Evolutionary conservation across 2,329 filamentous ascomycete genomes (phyloP).

Genomic region (Eutypa lata): DNA sequence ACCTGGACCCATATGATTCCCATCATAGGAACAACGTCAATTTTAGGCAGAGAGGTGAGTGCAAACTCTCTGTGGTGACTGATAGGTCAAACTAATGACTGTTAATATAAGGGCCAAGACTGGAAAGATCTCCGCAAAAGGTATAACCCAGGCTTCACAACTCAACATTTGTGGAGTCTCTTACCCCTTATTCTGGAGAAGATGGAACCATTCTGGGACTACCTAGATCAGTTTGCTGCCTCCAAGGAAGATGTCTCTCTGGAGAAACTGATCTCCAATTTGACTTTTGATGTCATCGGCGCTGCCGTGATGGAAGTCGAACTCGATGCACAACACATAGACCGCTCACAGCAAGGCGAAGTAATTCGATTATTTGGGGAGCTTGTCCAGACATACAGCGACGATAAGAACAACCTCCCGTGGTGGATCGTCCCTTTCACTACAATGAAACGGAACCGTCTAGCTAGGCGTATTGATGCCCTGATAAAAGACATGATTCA

Average conservation of each 20-base stretch:
- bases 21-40: conserved; percentile 12
- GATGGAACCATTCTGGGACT: conserved; percentile 24
- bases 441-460: conserved; percentile 4
- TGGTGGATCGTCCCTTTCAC: conserved; percentile 16
- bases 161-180: conserved; percentile 34
- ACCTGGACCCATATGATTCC: conserved; percentile 15
- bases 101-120: conserved; percentile 16
- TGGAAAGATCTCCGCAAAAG: conserved; percentile 32
- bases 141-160: conserved; percentile 36
- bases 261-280: conserved; percentile 21
- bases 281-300: conserved; percentile 40
- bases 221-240: conserved; percentile 26
- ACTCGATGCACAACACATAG: conserved; percentile 29
- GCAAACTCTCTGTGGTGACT: conserved; percentile 17
- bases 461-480: conserved; percentile 17
- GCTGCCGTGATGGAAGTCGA: conserved; percentile 32
- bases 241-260: conserved; percentile 25
- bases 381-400: conserved; percentile 22
- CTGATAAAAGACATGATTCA: conserved; percentile 22
- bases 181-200: conserved; percentile 35
- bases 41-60: conserved; percentile 14
- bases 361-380: conserved; percentile 28
- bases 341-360: conserved; percentile 23
- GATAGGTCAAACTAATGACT: conserved; percentile 6
- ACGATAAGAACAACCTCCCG: conserved; percentile 15